Evolutionary conservation across 768 basidiomycete genomes (phyloP).

Genomic region (Filobasidium wieringae): DNA sequence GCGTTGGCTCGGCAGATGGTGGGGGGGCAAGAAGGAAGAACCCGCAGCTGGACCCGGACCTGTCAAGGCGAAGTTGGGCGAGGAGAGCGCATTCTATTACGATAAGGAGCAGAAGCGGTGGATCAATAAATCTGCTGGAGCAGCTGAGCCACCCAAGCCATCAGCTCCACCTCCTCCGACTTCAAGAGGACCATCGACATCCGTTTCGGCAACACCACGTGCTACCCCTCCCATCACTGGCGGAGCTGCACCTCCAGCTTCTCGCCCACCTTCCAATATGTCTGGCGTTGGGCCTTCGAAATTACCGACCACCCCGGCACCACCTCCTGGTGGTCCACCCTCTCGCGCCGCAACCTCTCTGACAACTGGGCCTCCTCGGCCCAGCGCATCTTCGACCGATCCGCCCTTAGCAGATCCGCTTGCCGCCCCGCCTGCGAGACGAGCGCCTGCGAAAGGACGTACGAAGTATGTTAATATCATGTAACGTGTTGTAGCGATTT

Average conservation of each 20-base stretch:
- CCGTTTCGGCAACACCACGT: slow-evolving; percentile 6
- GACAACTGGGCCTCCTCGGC: slow-evolving; percentile 41
- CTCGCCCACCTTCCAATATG: slow-evolving; percentile 2
- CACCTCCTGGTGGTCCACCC: slow-evolving; percentile 2
- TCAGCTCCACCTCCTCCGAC: slow-evolving; percentile 72
- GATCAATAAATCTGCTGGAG: slow-evolving; percentile 70
- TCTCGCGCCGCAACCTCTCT: slow-evolving; percentile 32
- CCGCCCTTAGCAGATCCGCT: slow-evolving; percentile 40
- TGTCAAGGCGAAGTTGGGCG: slow-evolving; percentile 81
- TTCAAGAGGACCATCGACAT: slow-evolving; percentile 74
- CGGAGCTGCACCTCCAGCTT: slow-evolving; percentile 21
- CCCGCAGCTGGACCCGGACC: slow-evolving; percentile 53
- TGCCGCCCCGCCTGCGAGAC: slow-evolving; percentile 44
- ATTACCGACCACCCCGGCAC: not conserved
- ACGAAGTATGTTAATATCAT: slow-evolving; percentile 87
- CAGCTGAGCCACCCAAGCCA: slow-evolving; percentile 47
- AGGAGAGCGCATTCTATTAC: slow-evolving; percentile 79
- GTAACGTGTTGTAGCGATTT: too few species aligned
- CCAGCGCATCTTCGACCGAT: slow-evolving; percentile 19
- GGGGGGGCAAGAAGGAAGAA: slow-evolving; percentile 55
- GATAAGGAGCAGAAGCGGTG: slow-evolving; percentile 91
- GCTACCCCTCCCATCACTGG: not conserved
- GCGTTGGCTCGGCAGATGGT: slow-evolving; percentile 74
- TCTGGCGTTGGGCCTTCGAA: slow-evolving; percentile 9
- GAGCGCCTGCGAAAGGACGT: slow-evolving; percentile 48